Conservation (phyloP, 176 grass and related monocot genomes). For the Tuctoria greenei region DNA sequence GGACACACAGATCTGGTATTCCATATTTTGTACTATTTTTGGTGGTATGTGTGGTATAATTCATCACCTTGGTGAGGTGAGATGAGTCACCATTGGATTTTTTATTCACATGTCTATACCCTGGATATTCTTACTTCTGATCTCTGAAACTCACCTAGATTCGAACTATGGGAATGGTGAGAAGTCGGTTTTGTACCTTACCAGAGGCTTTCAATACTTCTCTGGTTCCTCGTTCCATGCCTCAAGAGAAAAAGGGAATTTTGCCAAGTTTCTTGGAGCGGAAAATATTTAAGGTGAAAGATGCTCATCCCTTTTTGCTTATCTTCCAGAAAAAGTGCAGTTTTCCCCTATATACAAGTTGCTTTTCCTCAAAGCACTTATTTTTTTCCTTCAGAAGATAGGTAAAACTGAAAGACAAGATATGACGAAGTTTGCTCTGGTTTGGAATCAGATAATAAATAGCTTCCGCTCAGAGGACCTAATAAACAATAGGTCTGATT, state of each 20-base stretch:
- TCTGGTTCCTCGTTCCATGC: constrained; percentile 65
- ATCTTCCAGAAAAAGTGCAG: constrained; percentile 17
- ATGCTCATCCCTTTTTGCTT: not conserved
- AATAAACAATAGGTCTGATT: constrained; percentile 77
- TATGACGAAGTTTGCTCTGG: constrained; percentile 67
- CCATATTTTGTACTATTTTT: constrained; percentile 94
- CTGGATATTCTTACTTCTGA: constrained; percentile 26
- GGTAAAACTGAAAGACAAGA: constrained; percentile 66
- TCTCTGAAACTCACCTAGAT: constrained; percentile 58
- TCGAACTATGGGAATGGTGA: constrained; percentile 99
- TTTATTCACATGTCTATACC: constrained; percentile 21
- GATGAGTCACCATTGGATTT: constrained; percentile 14
- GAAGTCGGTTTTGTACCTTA: constrained; percentile 79
- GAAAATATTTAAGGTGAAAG: constrained; percentile 85
- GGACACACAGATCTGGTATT: constrained; percentile 99
- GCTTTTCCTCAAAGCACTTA: constrained; percentile 23
- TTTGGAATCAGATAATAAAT: constrained; percentile 90
- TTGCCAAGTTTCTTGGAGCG: constrained; percentile 67
- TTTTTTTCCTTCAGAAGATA: constrained; percentile 47
- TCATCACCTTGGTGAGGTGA: constrained; percentile 96
- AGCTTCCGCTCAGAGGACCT: constrained; percentile 85
- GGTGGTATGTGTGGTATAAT: constrained; percentile 94
- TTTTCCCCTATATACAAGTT: constrained; percentile 22
- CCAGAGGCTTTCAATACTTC: constrained; percentile 75
- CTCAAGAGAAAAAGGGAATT: constrained; percentile 59